Evolutionary conservation across 208 protist species (phyloP), one percentile per base, ranked within the genome.

Genomic region (Lotmaria passim): DNA sequence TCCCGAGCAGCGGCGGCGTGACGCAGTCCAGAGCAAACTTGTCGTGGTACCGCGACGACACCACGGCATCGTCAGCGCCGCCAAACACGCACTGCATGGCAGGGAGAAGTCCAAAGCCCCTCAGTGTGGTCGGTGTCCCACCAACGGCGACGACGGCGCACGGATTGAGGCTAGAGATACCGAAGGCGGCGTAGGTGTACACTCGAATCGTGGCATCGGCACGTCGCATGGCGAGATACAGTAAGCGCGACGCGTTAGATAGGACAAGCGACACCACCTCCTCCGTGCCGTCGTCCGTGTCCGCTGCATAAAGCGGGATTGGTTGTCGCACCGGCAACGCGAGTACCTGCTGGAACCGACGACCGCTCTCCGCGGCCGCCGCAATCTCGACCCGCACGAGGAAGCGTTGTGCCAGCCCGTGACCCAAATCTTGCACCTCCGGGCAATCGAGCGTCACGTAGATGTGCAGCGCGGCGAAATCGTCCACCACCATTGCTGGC

Each of bases 101-200:
- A 5, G 31, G 44, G 2, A 34, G 2, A 5, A 73, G 21, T 12
- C 56, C 68, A 58, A 57, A 66, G 15, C 68, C 48, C 0, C 2
- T 30, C 21, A 59, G 6, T 1, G 0, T 10, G 17, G 58, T 30
- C 17, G 26, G 3, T 24, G 36, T 53, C 30, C 58, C 58, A n/a
- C 68, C 58, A 2, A 6, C 7, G 10, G 39, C 38, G 36, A 66
- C 36, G 12, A 66, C 50, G 0, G 56, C 33, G 38, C n/a, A 33
- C 10, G 57, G 68, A 7, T n/a, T 12, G 7, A 21, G 3, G 12
- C 58, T 7, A 1, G 19, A 19, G 15, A 60, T 26, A 2, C 57
- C 39, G 15, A 60, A 73, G 0, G 48, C 68, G 6, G 68, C 41
- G 56, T 59, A 58, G 3, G 58, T 66, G 15, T 53, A 55, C 17